phyloP scores from a whole-genome alignment of 495 filamentous ascomycete species.

The Aspergillus coremiiformis region DNA sequence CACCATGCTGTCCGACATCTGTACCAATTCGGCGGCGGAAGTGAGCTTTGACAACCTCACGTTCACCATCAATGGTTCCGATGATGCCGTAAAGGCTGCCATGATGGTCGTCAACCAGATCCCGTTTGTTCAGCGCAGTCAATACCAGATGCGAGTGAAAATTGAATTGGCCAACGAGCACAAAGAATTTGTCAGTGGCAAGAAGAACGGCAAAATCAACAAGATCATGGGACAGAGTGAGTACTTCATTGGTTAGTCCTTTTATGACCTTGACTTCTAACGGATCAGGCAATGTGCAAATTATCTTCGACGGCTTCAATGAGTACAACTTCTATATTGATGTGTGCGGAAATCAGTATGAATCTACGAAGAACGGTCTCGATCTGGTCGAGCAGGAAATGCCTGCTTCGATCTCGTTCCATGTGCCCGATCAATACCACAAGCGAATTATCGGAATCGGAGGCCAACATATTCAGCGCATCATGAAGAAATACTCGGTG shows the following conservation, averaged over 20 bases:
- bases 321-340: constrained; percentile 99
- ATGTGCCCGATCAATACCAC: constrained; percentile 99
- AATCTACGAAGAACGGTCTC: constrained; percentile 84
- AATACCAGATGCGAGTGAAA: constrained; percentile 92
- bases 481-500: constrained; percentile 99
- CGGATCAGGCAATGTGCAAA: constrained; percentile 77
- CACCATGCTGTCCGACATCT: constrained; percentile 90
- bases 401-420: constrained; percentile 97
- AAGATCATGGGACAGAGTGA: constrained; percentile 98
- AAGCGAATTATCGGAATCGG: constrained; percentile 99
- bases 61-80: constrained; percentile 89
- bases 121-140: constrained; percentile 75
- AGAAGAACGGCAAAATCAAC: constrained; percentile 99
- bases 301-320: constrained; percentile 97
- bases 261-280: background rate
- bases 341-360: constrained; percentile 83
- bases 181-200: constrained; percentile 98
- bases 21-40: constrained; percentile 90
- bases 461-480: constrained; percentile 96
- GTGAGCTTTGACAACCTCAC: constrained; percentile 88
- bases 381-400: constrained; percentile 96
- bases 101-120: constrained; percentile 89
- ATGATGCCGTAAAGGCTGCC: constrained; percentile 90
- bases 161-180: constrained; percentile 98
- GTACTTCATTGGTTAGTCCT: constrained; percentile 8